Conservation (phyloP, 768 basidiomycete genomes). For the Trametes gibbosa region DNA sequence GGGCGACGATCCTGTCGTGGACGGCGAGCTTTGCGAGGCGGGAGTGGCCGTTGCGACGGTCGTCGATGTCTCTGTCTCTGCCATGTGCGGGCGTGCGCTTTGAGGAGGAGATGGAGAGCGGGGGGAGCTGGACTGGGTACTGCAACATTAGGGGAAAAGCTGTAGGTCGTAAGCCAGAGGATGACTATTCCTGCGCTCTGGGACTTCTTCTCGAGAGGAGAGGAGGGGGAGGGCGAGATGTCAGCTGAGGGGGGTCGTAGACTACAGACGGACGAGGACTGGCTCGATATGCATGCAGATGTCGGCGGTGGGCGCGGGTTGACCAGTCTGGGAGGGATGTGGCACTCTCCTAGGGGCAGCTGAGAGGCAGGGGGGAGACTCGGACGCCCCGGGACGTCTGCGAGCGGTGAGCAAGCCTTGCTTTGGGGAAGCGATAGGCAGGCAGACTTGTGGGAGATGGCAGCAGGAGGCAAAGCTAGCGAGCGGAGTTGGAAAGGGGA, state of each 20-base stretch:
- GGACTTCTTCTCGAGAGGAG: slow-evolving; percentile 21
- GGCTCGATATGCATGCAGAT: slow-evolving; percentile 30
- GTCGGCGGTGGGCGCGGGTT: slow-evolving; percentile 13
- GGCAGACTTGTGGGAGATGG: slow-evolving; percentile 26
- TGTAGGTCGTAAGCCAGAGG: slow-evolving; percentile 16
- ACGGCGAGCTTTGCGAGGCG: slow-evolving; percentile 22
- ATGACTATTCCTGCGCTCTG: slow-evolving; percentile 19
- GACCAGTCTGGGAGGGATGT: slow-evolving; percentile 14
- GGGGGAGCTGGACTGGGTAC: slow-evolving; percentile 33
- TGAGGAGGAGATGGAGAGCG: slow-evolving; percentile 34
- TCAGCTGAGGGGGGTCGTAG: slow-evolving; percentile 14
- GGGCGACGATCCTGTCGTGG: slow-evolving; percentile 24
- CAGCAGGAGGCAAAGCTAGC: slow-evolving; percentile 29
- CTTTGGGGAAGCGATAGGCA: slow-evolving; percentile 28
- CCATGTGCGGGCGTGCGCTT: slow-evolving; percentile 25
- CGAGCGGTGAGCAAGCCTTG: slow-evolving; percentile 28
- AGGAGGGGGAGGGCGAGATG: slow-evolving; percentile 29
- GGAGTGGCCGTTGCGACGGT: slow-evolving; percentile 20
- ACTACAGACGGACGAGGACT: slow-evolving; percentile 23
- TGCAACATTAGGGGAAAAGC: slow-evolving; percentile 34
- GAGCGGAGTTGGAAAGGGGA: slow-evolving; percentile 23
- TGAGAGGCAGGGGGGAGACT: slow-evolving; percentile 18
- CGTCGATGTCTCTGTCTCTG: slow-evolving; percentile 18
- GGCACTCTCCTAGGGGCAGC: slow-evolving; percentile 15
- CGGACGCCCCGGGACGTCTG: slow-evolving; percentile 27